Evolutionary conservation across 2,329 filamentous ascomycete genomes (phyloP).

Genomic region (Graphiopsis chlorocephala): DNA sequence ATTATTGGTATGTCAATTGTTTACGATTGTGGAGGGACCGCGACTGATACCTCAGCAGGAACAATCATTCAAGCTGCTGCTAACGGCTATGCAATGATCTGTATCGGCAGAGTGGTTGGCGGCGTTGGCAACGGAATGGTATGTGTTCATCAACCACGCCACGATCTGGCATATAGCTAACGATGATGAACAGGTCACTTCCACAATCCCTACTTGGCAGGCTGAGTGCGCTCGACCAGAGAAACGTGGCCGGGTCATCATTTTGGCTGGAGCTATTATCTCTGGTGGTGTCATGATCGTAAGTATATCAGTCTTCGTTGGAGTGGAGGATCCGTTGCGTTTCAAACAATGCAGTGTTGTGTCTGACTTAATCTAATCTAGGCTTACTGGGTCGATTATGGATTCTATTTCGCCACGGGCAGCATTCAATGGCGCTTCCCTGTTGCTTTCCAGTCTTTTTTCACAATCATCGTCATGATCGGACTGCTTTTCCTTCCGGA

Average conservation of each 20-base stretch:
- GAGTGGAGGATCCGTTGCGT: not conserved
- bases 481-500: conserved; percentile 17
- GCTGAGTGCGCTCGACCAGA: conserved; percentile 50
- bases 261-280: conserved; percentile 51
- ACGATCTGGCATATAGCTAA: not conserved
- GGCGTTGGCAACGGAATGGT: conserved; percentile 52
- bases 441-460: conserved; percentile 17
- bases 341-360: not conserved
- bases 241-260: conserved; percentile 46
- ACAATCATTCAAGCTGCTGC: conserved; percentile 47
- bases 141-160: conserved; percentile 27
- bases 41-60: conserved; percentile 36
- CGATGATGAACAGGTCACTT: not conserved
- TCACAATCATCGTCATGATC: conserved; percentile 16
- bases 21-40: conserved; percentile 23
- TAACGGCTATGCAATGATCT: conserved; percentile 42
- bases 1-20: conserved; percentile 37
- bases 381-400: conserved; percentile 50
- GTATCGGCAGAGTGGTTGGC: conserved; percentile 49
- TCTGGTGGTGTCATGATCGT: conserved; percentile 47
- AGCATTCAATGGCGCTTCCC: conserved; percentile 16
- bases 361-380: not conserved
- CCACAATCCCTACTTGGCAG: conserved; percentile 48
- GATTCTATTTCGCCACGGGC: conserved; percentile 8
- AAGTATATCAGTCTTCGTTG: not conserved